phyloP scores from a whole-genome alignment of 2,329 filamentous ascomycete genomes.

The Podosphaera xanthii region DNA sequence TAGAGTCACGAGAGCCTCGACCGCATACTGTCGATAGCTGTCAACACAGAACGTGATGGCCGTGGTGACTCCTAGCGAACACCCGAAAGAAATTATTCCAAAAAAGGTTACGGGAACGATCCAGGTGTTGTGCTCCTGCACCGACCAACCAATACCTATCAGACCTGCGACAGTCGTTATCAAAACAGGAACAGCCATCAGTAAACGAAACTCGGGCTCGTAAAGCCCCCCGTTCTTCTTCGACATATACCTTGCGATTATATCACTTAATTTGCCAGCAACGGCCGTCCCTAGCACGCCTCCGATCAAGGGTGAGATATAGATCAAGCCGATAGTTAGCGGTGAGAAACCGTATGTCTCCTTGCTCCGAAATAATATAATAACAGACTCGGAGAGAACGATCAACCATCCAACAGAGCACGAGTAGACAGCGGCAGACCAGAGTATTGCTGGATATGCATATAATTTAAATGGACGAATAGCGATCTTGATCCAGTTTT shows the following conservation, averaged over 20 bases:
- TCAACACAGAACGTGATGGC: constrained; percentile 88
- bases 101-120: constrained; percentile 90
- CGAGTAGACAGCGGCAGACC: constrained; percentile 67
- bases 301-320: constrained; percentile 74
- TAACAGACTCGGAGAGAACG: constrained; percentile 71
- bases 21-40: constrained; percentile 78
- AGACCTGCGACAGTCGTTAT: constrained; percentile 63
- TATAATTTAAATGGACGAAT: constrained; percentile 67
- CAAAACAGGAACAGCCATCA: constrained; percentile 67
- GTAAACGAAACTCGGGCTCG: constrained; percentile 76
- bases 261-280: constrained; percentile 67
- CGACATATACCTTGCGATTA: constrained; percentile 64
- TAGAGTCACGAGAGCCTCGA: constrained; percentile 78
- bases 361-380: constrained; percentile 50
- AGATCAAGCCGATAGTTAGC: constrained; percentile 64
- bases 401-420: constrained; percentile 90
- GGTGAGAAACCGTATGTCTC: constrained; percentile 59
- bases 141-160: constrained; percentile 94
- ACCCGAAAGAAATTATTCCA: constrained; percentile 77
- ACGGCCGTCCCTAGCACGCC: constrained; percentile 80
- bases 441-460: constrained; percentile 70
- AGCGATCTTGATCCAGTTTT: constrained; percentile 60
- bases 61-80: constrained; percentile 72
- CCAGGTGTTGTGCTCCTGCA: constrained; percentile 50
- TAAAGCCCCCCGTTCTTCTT: constrained; percentile 79